A percentile compares a stretch with the other conserved stretches of the same genome.
phyloP scores from a whole-genome alignment of 2,329 filamentous ascomycete genomes.

The Fusarium pilosicola region DNA sequence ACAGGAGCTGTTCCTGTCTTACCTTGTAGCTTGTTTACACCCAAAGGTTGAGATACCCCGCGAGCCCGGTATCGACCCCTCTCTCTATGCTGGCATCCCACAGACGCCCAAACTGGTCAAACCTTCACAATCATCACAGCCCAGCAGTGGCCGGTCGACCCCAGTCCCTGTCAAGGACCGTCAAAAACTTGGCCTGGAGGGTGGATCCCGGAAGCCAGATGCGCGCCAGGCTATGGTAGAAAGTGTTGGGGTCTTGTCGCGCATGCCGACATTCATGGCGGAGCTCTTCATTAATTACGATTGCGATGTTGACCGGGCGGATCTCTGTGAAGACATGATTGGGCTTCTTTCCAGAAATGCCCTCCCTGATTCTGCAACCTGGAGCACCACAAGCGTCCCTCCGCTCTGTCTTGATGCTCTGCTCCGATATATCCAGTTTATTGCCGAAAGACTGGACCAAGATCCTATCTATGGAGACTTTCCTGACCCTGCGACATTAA shows the following conservation, averaged over 20 bases:
- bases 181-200: conserved; percentile 91
- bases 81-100: conserved; percentile 91
- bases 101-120: conserved; percentile 90
- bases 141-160: conserved; percentile 83
- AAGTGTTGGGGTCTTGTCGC: conserved; percentile 87
- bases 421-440: conserved; percentile 89
- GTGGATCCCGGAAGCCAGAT: conserved; percentile 90
- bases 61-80: conserved; percentile 89
- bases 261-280: conserved; percentile 93
- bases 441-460: conserved; percentile 85
- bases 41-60: conserved; percentile 93
- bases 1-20: conserved; percentile 94
- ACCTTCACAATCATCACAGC: conserved; percentile 72
- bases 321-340: conserved; percentile 95
- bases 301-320: conserved; percentile 89
- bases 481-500: conserved; percentile 71
- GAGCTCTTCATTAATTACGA: conserved; percentile 99
- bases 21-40: conserved; percentile 92
- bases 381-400: conserved; percentile 98
- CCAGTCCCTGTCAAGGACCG: conserved; percentile 93
- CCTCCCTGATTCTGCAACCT: conserved; percentile 95
- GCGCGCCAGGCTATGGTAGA: conserved; percentile 98
- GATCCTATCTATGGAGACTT: conserved; percentile 71
- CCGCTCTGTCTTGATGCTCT: conserved; percentile 93
- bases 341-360: conserved; percentile 93